Percentiles rank a stretch among this genome's conserved stretches.
Conservation (phyloP, 2,329 filamentous ascomycete species). For the Alternaria metachromatica region DNA sequence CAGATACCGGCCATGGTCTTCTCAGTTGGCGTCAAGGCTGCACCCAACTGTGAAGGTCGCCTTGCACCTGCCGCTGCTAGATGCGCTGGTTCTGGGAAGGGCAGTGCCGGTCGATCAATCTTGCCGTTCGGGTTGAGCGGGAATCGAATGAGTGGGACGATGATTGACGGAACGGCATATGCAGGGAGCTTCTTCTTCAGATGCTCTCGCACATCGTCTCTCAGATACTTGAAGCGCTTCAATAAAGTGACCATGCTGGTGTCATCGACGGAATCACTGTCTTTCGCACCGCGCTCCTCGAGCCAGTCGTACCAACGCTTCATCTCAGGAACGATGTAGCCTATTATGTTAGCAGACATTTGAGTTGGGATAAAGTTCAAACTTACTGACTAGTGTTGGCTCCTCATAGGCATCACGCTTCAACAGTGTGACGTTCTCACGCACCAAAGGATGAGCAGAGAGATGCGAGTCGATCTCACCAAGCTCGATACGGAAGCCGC, state of each 20-base stretch:
- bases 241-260: conserved; percentile 63
- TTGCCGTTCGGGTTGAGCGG: conserved; percentile 72
- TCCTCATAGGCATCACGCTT: conserved; percentile 86
- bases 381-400: conserved; percentile 75
- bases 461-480: conserved; percentile 90
- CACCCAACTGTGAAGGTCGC: conserved; percentile 53
- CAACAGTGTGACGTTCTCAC: conserved; percentile 86
- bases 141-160: conserved; percentile 74
- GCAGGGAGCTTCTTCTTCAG: conserved; percentile 74
- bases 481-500: conserved; percentile 93
- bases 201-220: conserved; percentile 68
- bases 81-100: conserved; percentile 78
- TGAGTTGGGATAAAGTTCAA: neutral
- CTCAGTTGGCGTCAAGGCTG: conserved; percentile 64
- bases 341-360: conserved; percentile 16
- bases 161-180: conserved; percentile 77
- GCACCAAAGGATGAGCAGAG: conserved; percentile 73
- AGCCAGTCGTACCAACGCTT: conserved; percentile 76
- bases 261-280: conserved; percentile 47
- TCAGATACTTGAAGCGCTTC: conserved; percentile 66
- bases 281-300: conserved; percentile 52
- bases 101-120: conserved; percentile 78
- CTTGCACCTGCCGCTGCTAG: conserved; percentile 63
- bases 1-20: conserved; percentile 73
- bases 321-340: conserved; percentile 84